These are phyloP conservation scores for Bryopsis sp. DNA, from an alignment of 139 green algal species.

Conservation along the genomic window DNA sequence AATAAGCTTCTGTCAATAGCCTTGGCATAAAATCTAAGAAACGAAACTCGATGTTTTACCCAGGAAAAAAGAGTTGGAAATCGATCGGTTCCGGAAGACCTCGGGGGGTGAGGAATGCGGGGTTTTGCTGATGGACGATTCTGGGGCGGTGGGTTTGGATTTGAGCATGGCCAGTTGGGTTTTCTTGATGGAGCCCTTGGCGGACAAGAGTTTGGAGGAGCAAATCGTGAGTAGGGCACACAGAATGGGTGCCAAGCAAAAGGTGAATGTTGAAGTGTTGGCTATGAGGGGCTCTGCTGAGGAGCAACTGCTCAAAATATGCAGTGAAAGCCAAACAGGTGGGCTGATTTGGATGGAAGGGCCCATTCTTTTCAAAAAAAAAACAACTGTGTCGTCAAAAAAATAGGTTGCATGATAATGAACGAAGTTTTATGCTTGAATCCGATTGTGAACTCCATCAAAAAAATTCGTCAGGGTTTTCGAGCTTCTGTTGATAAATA, in stretches of 20 bases:
- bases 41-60: conserved; percentile 15
- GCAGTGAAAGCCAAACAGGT: too few species aligned
- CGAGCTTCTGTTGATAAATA: too few species aligned
- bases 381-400: too few species aligned
- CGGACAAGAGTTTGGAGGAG: conserved; percentile 59
- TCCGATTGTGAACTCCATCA: too few species aligned
- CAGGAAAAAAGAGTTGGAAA: conserved; percentile 25
- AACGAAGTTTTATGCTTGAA: too few species aligned
- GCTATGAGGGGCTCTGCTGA: conserved; percentile 72
- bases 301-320: conserved; percentile 28
- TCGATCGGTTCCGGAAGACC: conserved; percentile 45
- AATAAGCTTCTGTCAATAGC: too few species aligned
- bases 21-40: conserved; percentile 1
- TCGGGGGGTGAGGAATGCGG: conserved; percentile 21
- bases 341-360: too few species aligned
- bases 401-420: too few species aligned
- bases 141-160: conserved; percentile 78
- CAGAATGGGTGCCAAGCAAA: conserved; percentile 70
- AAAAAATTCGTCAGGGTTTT: too few species aligned
- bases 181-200: conserved; percentile 92
- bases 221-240: conserved; percentile 76
- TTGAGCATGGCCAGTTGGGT: conserved; percentile 78
- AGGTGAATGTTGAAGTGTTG: conserved; percentile 70
- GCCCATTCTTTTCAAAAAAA: too few species aligned
- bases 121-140: conserved; percentile 76